Percentiles rank a stretch among this genome's conserved stretches.
Evolutionary conservation across 345 rosid species (phyloP).

Genomic region (Lumnitzera racemosa): DNA sequence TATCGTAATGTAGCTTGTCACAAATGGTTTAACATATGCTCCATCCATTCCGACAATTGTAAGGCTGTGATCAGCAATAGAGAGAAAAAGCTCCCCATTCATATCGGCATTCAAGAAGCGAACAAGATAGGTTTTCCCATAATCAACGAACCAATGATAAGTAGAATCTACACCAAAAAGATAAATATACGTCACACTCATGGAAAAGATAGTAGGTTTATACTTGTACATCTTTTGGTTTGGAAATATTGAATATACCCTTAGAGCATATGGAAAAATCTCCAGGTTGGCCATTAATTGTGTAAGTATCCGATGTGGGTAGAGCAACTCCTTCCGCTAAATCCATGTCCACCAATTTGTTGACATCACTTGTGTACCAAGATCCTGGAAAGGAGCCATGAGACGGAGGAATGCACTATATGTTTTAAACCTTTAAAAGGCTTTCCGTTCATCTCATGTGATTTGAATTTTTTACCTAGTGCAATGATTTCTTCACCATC

Average conservation of each 20-base stretch:
- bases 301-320: conserved; percentile 9
- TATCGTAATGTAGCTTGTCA: conserved; percentile 12
- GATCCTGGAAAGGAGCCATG: neutral
- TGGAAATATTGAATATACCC: neutral
- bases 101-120: conserved; percentile 22
- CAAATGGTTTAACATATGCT: conserved; percentile 17
- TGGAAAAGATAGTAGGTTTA: too few species aligned
- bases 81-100: conserved; percentile 21
- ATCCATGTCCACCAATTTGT: neutral
- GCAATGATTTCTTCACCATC: conserved; percentile 7
- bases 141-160: conserved; percentile 11
- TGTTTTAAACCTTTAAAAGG: neutral
- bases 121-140: conserved; percentile 25
- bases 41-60: conserved; percentile 21
- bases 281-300: conserved; percentile 9
- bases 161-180: neutral
- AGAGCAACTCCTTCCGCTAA: neutral
- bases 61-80: conserved; percentile 17
- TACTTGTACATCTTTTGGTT: too few species aligned
- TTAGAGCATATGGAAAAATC: conserved; percentile 6
- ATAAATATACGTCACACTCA: neutral
- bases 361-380: conserved; percentile 4
- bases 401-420: neutral
- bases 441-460: too few species aligned
- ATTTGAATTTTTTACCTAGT: neutral